Percentiles rank a stretch among this genome's conserved stretches.
These are phyloP conservation scores for Tylopilus sp. DNA, from an alignment of 768 basidiomycete species.

Conservation along the genomic window DNA sequence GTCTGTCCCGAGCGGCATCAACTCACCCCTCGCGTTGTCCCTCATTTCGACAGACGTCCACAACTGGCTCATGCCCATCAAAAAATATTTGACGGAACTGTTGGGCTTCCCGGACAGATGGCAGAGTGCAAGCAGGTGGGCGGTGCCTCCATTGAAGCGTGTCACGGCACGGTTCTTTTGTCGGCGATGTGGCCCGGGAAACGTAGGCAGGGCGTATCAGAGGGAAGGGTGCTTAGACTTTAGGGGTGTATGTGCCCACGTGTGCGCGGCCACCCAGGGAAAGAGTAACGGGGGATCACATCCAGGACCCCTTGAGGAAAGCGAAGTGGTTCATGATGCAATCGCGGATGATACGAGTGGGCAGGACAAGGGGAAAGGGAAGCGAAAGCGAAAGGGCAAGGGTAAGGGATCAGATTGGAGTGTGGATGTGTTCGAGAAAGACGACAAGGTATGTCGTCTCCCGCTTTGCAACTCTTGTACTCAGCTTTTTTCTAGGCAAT, in stretches of 20 bases:
- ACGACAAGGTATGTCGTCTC: constrained; percentile 45
- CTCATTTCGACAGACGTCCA: constrained; percentile 44
- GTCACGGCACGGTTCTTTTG: constrained; percentile 60
- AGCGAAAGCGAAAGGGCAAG: constrained; percentile 7
- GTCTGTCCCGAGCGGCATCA: constrained; percentile 13
- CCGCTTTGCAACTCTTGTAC: background rate
- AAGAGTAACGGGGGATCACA: background rate
- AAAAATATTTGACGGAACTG: constrained; percentile 38
- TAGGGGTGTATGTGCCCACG: constrained; percentile 54
- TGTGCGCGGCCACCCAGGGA: constrained; percentile 36
- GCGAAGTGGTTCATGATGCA: background rate
- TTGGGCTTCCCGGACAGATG: constrained; percentile 50
- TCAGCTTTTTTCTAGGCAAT: constrained; percentile 43
- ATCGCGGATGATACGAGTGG: constrained; percentile 16
- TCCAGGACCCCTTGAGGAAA: background rate
- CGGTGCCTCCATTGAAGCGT: constrained; percentile 55
- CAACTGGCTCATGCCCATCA: constrained; percentile 47
- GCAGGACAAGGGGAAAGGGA: constrained; percentile 11
- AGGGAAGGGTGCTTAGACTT: constrained; percentile 53
- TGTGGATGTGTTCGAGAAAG: constrained; percentile 51
- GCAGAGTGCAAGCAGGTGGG: constrained; percentile 44
- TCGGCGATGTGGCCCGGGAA: constrained; percentile 41
- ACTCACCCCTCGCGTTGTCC: constrained; percentile 31
- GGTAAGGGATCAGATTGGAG: constrained; percentile 40
- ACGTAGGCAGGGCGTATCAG: constrained; percentile 31